These are phyloP conservation scores for Triticum timopheevii DNA, from an alignment of 176 grass and related monocot genomes.

Conservation along the genomic window DNA sequence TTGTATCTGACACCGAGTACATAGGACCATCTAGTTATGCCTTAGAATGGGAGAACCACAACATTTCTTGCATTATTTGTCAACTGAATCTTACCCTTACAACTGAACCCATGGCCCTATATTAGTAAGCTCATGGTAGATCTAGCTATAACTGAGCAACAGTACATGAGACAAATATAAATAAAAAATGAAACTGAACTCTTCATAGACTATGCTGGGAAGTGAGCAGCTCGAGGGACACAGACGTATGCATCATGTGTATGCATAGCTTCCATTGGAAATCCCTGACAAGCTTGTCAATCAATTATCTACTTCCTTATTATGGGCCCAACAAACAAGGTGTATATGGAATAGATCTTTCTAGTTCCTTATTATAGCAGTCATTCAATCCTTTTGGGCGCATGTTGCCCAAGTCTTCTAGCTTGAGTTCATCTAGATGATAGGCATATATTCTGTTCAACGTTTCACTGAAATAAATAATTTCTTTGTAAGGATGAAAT, in stretches of 20 bases:
- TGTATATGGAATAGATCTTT: not conserved
- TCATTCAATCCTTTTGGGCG: not conserved
- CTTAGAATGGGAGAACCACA: no score
- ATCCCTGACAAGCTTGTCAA: not conserved
- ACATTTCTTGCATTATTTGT: no score
- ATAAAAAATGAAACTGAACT: not conserved
- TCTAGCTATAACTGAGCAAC: not conserved
- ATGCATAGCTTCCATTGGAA: not conserved
- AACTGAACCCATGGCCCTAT: no score
- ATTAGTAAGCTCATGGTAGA: not conserved
- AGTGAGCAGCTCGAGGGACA: not conserved
- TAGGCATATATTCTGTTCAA: not conserved
- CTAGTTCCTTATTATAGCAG: not conserved
- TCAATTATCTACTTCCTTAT: not conserved
- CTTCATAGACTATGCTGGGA: not conserved
- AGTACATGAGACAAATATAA: not conserved
- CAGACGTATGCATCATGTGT: no score
- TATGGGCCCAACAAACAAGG: not conserved
- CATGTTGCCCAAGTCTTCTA: not conserved
- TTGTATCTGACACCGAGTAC: no score
- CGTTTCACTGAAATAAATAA: not conserved
- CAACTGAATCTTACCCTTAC: no score
- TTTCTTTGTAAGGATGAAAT: slow-evolving; percentile 7
- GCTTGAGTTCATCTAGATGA: not conserved
- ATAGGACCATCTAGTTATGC: no score